phyloP scores from a whole-genome alignment of 441 rosid species.

The Gossypium gossypioides region DNA sequence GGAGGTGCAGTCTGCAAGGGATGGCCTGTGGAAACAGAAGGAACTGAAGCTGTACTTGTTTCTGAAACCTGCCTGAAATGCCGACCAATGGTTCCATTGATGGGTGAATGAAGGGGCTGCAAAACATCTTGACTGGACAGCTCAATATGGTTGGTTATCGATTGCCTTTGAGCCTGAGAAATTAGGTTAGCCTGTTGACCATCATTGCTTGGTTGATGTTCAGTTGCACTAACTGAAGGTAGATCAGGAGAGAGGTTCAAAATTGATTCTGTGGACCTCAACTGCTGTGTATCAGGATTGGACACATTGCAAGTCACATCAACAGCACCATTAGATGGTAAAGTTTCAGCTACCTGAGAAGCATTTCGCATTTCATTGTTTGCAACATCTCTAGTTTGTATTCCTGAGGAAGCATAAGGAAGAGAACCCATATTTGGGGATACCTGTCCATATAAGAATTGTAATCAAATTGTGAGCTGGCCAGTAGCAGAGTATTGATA shows the following conservation, averaged over 20 bases:
- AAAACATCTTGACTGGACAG: not conserved
- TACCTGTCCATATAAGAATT: slow-evolving; percentile 25
- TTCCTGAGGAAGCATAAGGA: slow-evolving; percentile 22
- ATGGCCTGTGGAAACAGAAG: slow-evolving; percentile 19
- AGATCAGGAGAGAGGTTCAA: slow-evolving; percentile 9
- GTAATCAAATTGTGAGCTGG: not conserved
- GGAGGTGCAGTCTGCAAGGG: slow-evolving; percentile 20
- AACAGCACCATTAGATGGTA: slow-evolving; percentile 10
- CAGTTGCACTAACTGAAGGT: slow-evolving; percentile 21
- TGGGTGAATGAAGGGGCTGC: slow-evolving; percentile 22
- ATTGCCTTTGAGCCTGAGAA: slow-evolving; percentile 17
- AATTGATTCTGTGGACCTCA: slow-evolving; percentile 8
- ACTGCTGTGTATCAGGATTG: slow-evolving; percentile 14
- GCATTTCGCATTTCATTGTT: slow-evolving; percentile 10
- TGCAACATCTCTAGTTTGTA: slow-evolving; percentile 24
- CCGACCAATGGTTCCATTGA: slow-evolving; percentile 8
- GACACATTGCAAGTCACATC: slow-evolving; percentile 20
- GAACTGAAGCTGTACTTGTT: slow-evolving; percentile 12
- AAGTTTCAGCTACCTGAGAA: slow-evolving; percentile 27
- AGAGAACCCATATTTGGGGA: slow-evolving; percentile 23
- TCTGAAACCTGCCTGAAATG: slow-evolving; percentile 14
- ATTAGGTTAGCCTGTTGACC: slow-evolving; percentile 15
- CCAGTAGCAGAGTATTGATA: not conserved
- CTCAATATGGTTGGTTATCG: slow-evolving; percentile 19
- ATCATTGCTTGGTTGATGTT: slow-evolving; percentile 19